phyloP scores from a whole-genome alignment of 257 asterid genomes.

The Solanum corneliomulleri region DNA sequence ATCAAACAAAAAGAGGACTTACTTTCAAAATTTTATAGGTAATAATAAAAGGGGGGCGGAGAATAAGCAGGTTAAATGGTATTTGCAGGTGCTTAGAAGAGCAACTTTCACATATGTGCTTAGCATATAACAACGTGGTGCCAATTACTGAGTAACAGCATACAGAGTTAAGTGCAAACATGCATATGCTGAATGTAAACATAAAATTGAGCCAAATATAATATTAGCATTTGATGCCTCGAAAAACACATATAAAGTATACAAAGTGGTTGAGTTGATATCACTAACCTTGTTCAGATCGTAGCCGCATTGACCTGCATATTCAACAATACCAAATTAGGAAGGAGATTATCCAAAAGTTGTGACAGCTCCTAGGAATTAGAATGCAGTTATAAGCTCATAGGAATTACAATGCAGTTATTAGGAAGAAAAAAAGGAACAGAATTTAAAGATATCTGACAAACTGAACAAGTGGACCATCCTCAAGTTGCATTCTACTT shows the following conservation, averaged over 20 bases:
- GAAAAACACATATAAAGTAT: background rate
- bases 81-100: background rate
- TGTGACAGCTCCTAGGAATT: slow-evolving; percentile 3
- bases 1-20: background rate
- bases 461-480: background rate
- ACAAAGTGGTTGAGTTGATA: background rate
- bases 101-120: background rate
- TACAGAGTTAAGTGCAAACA: background rate
- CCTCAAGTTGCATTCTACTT: background rate
- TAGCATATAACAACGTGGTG: background rate
- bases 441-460: background rate
- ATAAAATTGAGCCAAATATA: background rate
- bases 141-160: background rate
- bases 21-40: background rate
- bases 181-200: background rate
- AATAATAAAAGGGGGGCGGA: background rate
- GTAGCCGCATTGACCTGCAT: slow-evolving; percentile 87
- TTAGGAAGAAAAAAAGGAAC: background rate
- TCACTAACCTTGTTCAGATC: slow-evolving; percentile 48
- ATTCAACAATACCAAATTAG: slow-evolving; percentile 16
- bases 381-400: background rate
- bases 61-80: background rate
- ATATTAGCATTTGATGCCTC: background rate
- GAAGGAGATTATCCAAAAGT: background rate
- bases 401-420: background rate